Base-by-base conservation (phyloP, 345 rosid species). In the Eucalyptus guilfoylei region DNA sequence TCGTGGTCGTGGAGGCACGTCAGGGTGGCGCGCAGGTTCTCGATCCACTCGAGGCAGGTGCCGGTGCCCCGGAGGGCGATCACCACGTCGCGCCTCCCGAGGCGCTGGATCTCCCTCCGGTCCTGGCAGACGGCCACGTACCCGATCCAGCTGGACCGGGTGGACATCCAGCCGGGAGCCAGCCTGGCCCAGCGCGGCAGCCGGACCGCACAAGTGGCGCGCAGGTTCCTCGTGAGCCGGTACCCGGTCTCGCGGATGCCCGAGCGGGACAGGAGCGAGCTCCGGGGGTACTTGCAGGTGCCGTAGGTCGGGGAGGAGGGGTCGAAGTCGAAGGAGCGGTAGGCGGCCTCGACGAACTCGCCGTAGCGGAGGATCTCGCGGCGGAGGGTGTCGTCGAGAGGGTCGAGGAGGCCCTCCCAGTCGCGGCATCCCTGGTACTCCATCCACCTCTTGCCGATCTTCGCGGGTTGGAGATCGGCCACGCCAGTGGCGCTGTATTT, bases 331-430 rank as follows among this genome's bases (percentile, higher is more conserved):
- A 94, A 95, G 32, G 94, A 89, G 2, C 88, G 89, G 87, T 95
- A 95, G 2, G 95, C 91, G 4, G 96, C 96, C 69, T 94, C 94
- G 13, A 95, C 94, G 72, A 95, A 94, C 55, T 90, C 91, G 1
- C 96, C 97, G 16, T 95, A 95, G 3, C 97, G 93, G 11, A 95
- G 92, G 32, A 95, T 93, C 87, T 94, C 97, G 8, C 54, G 88
- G 3, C 95, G 95, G 76, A 95, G 91, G 87, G 89, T 90, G 40
- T 93, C 93, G 54, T 95, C 96, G 3, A 95, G 95, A 1, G 97
- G 97, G 62, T 95, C 95, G 12, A 95, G 94, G 88, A 94, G 87
- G 3, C 95, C 96, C 67, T 93, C 94, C 97, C 97, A 95, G 89
- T 95, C 92, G 17, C 90, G 87, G 34, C 87, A 21, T 10, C 97